Conservation (phyloP, 2,329 filamentous ascomycete species). For the Botrytis galanthina region DNA sequence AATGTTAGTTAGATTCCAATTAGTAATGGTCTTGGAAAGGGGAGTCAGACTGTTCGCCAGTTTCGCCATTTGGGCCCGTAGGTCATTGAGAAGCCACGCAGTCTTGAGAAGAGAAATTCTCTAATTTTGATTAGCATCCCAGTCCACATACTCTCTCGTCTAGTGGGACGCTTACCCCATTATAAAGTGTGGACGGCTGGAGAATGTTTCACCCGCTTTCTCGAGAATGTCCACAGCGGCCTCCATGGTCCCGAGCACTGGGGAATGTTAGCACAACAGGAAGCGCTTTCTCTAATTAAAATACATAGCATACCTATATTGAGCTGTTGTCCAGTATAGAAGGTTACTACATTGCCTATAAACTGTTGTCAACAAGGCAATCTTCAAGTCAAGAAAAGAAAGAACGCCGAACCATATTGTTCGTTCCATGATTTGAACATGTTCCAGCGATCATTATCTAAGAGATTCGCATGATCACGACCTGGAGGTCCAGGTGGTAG, state of each 20-base stretch:
- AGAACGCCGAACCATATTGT: background rate
- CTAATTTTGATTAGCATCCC: background rate
- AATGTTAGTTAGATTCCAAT: background rate
- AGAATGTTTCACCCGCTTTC: background rate
- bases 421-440: background rate
- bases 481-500: slow-evolving; percentile 1
- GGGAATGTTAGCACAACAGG: background rate
- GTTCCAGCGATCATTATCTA: background rate
- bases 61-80: slow-evolving; percentile 2
- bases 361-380: background rate
- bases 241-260: background rate
- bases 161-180: background rate
- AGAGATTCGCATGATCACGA: background rate
- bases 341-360: background rate
- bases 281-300: background rate
- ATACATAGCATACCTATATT: background rate
- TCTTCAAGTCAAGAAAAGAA: background rate
- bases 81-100: slow-evolving; percentile 7
- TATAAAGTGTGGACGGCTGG: background rate
- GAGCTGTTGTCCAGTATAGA: background rate
- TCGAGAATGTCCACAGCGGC: slow-evolving; percentile 1
- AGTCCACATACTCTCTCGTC: background rate
- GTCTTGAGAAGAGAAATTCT: background rate
- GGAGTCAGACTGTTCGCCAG: background rate
- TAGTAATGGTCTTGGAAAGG: background rate